Evolutionary conservation across 257 asterid species (phyloP).

Genomic region (Rauvolfia tetraphylla): DNA sequence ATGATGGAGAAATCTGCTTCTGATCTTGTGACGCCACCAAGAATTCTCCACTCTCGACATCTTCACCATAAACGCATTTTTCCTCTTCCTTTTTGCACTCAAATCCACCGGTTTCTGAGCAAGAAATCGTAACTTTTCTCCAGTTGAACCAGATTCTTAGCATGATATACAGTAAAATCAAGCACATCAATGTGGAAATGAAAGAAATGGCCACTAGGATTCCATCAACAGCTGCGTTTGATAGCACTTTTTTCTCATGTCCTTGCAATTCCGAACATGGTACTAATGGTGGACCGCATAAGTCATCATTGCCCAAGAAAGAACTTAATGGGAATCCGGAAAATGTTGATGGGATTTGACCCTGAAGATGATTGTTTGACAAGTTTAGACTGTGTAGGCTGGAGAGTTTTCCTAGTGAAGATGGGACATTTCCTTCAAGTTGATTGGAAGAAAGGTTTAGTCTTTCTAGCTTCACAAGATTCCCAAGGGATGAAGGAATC

Average conservation of each 20-base stretch:
- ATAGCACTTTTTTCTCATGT: slow-evolving; percentile 37
- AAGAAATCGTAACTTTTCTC: slow-evolving; percentile 75
- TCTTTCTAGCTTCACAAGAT: slow-evolving; percentile 64
- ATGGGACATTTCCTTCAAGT: slow-evolving; percentile 56
- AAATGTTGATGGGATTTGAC: slow-evolving; percentile 58
- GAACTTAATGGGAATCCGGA: slow-evolving; percentile 56
- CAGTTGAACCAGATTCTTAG: slow-evolving; percentile 81
- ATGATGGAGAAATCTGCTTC: slow-evolving; percentile 41
- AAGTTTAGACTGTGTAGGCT: slow-evolving; percentile 72
- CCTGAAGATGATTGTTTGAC: slow-evolving; percentile 59
- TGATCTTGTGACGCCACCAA: slow-evolving; percentile 32
- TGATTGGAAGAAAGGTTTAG: slow-evolving; percentile 69
- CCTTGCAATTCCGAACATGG: slow-evolving; percentile 38
- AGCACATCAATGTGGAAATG: slow-evolving; percentile 68
- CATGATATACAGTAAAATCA: slow-evolving; percentile 68
- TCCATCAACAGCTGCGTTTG: slow-evolving; percentile 56
- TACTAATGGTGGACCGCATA: slow-evolving; percentile 76
- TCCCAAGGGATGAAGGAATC: slow-evolving; percentile 69
- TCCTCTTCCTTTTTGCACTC: slow-evolving; percentile 43
- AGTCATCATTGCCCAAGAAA: slow-evolving; percentile 42
- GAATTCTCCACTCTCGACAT: slow-evolving; percentile 50
- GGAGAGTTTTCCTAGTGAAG: slow-evolving; percentile 54
- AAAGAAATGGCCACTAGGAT: slow-evolving; percentile 79
- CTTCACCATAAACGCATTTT: slow-evolving; percentile 62
- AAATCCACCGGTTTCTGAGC: slow-evolving; percentile 51